A percentile compares a stretch with the other conserved stretches of the same genome.
phyloP scores from a whole-genome alignment of 441 rosid species.

The Hypseocharis bilobata region DNA sequence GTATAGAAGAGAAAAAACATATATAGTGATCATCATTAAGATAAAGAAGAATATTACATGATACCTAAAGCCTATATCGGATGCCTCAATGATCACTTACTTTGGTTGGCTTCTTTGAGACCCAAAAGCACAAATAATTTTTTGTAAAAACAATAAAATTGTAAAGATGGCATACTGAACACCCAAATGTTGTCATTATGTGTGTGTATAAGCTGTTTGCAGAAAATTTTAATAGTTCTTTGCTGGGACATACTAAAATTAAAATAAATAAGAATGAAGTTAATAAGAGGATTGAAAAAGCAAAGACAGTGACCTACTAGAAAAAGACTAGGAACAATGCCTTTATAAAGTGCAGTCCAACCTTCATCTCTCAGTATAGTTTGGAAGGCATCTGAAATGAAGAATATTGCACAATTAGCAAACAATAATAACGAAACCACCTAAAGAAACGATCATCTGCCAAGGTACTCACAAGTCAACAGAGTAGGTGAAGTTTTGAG shows the following conservation, averaged over 20 bases:
- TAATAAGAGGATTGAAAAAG: background rate
- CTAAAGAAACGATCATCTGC: background rate
- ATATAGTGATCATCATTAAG: background rate
- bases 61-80: background rate
- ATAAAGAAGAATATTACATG: background rate
- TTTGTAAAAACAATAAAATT: background rate
- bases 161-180: background rate
- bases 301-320: slow-evolving; percentile 42
- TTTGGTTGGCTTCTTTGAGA: background rate
- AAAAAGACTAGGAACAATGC: slow-evolving; percentile 68
- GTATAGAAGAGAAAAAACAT: background rate
- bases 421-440: slow-evolving; percentile 4
- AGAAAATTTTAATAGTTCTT: background rate
- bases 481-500: background rate
- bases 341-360: slow-evolving; percentile 70
- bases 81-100: background rate
- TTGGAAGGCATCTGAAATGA: slow-evolving; percentile 60
- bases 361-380: slow-evolving; percentile 92
- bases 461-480: background rate
- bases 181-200: background rate
- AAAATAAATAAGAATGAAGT: background rate
- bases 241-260: background rate
- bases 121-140: background rate
- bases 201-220: background rate
- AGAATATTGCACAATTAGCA: slow-evolving; percentile 13